Evolutionary conservation across 306 rosid species (phyloP), one percentile per base, ranked within the genome.

Genomic region (Cajanus cajan): DNA sequence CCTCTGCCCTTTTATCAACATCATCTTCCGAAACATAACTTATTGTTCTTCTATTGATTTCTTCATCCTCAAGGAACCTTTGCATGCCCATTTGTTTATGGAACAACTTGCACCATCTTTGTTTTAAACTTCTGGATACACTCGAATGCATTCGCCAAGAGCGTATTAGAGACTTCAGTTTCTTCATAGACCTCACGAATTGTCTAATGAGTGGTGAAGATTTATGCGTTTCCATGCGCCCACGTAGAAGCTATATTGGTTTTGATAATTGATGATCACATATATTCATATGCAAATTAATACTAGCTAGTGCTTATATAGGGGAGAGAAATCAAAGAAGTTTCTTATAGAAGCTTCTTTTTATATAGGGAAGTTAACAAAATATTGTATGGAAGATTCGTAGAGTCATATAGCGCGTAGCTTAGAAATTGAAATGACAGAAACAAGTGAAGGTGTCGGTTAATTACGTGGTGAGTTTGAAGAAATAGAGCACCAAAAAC

Each of bases 1-100:
- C 63, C 79, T 92, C 92, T 34, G 95, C 93, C 57, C 83, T 84
- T 61, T 15, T 70, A 77, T 92, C 90, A 59, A 92, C 73, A 76
- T 91, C 96, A 54, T 73, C 86, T 36, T 68, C 83, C 0, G 22
- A 64, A n/a, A 37, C 80, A 67, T 34, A 67, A 77, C 75, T 79
- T 9, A 28, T 4, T 22, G 84, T 52, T 67, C 78, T 80, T n/a
- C 69, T 85, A 73, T 43, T 31, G 7, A 31, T n/a, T 47, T 61
- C n/a, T 18, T 84, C 80, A 28, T 87, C 85, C 61, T 61, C 90
- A 28, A 83, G 41, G 86, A 86, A 84, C 44, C 81, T 64, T 41
- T 37, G 50, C 28, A 81, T 54, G 13, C 70, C 66, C 51, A 31
- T 61, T 12, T 36, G 51, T 71, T 61, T 85, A 18, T 80, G 81